phyloP scores from a whole-genome alignment of 2,329 filamentous ascomycete genomes.

The Aphanocladium album region DNA sequence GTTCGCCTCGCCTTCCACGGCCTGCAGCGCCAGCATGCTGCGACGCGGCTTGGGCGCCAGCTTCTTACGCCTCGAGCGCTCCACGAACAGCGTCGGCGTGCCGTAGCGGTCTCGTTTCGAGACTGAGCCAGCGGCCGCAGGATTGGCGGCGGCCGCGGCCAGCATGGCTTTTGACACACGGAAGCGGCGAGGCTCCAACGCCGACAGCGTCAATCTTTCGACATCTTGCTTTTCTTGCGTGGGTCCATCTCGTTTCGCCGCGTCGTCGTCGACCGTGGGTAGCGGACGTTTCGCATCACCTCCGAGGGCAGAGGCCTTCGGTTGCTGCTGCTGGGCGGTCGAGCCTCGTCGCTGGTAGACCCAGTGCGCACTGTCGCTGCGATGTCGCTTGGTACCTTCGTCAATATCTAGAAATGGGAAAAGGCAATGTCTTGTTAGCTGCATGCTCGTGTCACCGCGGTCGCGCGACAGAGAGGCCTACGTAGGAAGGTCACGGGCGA shows the following conservation, averaged over 20 bases:
- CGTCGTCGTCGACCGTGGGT: conserved; percentile 36
- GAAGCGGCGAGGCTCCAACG: conserved; percentile 44
- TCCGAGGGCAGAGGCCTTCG: conserved; percentile 20
- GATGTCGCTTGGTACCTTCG: conserved; percentile 47
- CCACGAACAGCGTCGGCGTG: conserved; percentile 49
- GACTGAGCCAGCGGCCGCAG: conserved; percentile 22
- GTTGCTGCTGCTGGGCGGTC: conserved; percentile 22
- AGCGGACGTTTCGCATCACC: conserved; percentile 33
- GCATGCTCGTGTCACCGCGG: background rate
- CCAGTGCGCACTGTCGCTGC: conserved; percentile 42
- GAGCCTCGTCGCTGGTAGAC: conserved; percentile 51
- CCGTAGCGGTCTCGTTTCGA: conserved; percentile 38
- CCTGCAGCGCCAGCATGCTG: conserved; percentile 19
- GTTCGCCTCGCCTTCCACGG: background rate
- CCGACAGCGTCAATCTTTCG: conserved; percentile 12
- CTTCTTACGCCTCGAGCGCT: conserved; percentile 41
- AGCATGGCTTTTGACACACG: conserved; percentile 49
- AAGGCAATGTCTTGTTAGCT: background rate
- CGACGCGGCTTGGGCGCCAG: conserved; percentile 17
- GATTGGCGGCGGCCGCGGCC: conserved; percentile 25
- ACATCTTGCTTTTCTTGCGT: conserved; percentile 12
- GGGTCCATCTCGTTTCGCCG: background rate
- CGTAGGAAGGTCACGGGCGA: conserved; percentile 52
- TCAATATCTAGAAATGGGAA: conserved; percentile 41
- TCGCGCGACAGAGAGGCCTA: conserved; percentile 27